phyloP scores from a whole-genome alignment of 306 rosid genomes.

The Corylus heterophylla region DNA sequence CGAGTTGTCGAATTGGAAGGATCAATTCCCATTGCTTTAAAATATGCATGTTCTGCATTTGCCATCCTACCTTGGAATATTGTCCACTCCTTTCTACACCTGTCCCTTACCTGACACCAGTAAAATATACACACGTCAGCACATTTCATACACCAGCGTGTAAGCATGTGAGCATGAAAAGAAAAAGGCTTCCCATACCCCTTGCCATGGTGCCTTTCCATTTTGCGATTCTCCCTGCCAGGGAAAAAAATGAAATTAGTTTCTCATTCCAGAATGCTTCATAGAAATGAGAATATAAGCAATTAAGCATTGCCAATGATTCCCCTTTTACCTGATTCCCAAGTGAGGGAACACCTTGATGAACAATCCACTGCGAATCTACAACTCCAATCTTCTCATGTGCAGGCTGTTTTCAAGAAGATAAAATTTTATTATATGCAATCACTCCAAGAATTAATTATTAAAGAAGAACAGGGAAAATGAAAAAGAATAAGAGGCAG shows the following conservation, averaged over 20 bases:
- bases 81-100: slow-evolving; percentile 96
- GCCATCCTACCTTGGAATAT: slow-evolving; percentile 81
- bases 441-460: background rate
- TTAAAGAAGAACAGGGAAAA: slow-evolving; percentile 12
- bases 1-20: slow-evolving; percentile 48
- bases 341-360: slow-evolving; percentile 87
- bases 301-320: background rate
- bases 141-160: background rate
- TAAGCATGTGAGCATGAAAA: background rate
- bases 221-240: slow-evolving; percentile 72
- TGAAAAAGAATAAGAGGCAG: background rate
- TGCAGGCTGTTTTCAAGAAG: slow-evolving; percentile 67
- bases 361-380: slow-evolving; percentile 96
- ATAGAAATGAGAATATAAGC: background rate
- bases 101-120: slow-evolving; percentile 80
- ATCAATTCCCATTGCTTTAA: slow-evolving; percentile 55
- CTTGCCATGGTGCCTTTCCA: slow-evolving; percentile 83
- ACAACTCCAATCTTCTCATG: slow-evolving; percentile 98
- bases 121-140: slow-evolving; percentile 23
- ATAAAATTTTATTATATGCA: background rate
- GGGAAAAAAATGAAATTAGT: background rate
- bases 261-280: background rate
- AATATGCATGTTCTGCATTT: slow-evolving; percentile 77
- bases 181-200: slow-evolving; percentile 49
- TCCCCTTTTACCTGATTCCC: slow-evolving; percentile 73